Percentiles rank a stretch among this genome's conserved stretches.
Conservation (phyloP, 352 stramenopile species). For the Detonula confervacea region DNA sequence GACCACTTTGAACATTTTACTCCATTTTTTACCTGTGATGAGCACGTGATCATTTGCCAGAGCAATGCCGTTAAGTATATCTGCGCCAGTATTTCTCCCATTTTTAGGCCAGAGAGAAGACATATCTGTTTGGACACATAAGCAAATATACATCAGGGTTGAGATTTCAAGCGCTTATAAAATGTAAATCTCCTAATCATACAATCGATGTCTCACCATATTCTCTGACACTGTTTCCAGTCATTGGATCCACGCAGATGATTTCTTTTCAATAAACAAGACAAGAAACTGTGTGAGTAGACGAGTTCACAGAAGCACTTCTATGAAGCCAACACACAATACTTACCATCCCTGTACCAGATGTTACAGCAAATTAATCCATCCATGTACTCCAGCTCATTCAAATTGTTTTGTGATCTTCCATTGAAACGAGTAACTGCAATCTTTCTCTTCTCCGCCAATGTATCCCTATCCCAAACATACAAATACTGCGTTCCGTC, state of each 20-base stretch:
- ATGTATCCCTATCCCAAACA: constrained; percentile 90
- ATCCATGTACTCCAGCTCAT: constrained; percentile 93
- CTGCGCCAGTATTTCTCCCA: constrained; percentile 66
- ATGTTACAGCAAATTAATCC: constrained; percentile 94
- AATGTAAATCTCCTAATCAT: not conserved
- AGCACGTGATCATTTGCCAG: constrained; percentile 91
- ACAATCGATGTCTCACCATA: constrained; percentile 81
- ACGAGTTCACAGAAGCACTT: too few species aligned
- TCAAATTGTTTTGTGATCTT: constrained; percentile 85
- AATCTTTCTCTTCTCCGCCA: constrained; percentile 86
- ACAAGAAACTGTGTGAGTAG: too few species aligned
- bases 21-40: constrained; percentile 93
- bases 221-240: constrained; percentile 88
- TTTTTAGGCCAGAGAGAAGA: constrained; percentile 75
- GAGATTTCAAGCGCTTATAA: too few species aligned
- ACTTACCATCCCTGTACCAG: constrained; percentile 92
- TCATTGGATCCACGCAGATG: constrained; percentile 91
- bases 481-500: constrained; percentile 90
- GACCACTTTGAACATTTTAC: constrained; percentile 89
- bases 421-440: constrained; percentile 62
- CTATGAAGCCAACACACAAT: too few species aligned
- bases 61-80: constrained; percentile 94
- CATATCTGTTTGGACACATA: constrained; percentile 71
- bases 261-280: too few species aligned
- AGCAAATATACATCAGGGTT: not conserved